Base-by-base conservation (phyloP, 208 protist genomes). In the Jaenimonas drosophilae region DNA sequence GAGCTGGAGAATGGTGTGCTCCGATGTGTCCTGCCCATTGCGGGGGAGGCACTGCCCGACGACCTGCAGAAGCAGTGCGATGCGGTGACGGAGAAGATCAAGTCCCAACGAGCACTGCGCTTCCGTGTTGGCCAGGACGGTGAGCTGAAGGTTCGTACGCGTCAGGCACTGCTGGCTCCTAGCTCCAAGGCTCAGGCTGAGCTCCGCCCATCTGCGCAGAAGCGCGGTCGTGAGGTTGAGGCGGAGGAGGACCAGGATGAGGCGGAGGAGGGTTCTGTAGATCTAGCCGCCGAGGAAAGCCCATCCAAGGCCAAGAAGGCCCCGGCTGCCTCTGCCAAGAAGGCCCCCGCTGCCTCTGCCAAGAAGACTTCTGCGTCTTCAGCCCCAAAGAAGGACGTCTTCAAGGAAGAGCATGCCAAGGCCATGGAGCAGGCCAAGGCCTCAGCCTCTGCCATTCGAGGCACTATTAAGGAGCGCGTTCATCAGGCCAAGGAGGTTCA, bases 51-150 rank as follows among this genome's bases (percentile, higher is more conserved):
- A 3, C 60, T 92, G 16, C 78, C 83, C 0, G 44, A 28, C 14
- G 43, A 36, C 12, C 61, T 87, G 17, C 47, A 68, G 56, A 49
- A 50, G 38, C 60, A 70, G 44, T 75, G 75, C 30, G 73, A 68
- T 21, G 56, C 43, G 29, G 56, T 89, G 50, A 28, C 72, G 21
- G 55, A 83, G 26, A 49, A 62, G 29, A 76, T 89, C 37, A 64
- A 53, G 0, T 55, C 75, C 46, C 72, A 88, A 47, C 64, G 61
- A 41, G 56, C 75, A 6, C 62, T 90, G 45, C 80, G 85, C 26
- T 94, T 94, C 55, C 69, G 59, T 23, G 59, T 87, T 6, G 54
- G 53, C 37, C 49, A 58, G 43, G 78, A 90, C 46, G 85, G 85
- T 26, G 80, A 77, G 28, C 55, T 94, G 33, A 76, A 53, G 49